Evolutionary conservation across 306 rosid species (phyloP).

Genomic region (Leucaena leucocephala): DNA sequence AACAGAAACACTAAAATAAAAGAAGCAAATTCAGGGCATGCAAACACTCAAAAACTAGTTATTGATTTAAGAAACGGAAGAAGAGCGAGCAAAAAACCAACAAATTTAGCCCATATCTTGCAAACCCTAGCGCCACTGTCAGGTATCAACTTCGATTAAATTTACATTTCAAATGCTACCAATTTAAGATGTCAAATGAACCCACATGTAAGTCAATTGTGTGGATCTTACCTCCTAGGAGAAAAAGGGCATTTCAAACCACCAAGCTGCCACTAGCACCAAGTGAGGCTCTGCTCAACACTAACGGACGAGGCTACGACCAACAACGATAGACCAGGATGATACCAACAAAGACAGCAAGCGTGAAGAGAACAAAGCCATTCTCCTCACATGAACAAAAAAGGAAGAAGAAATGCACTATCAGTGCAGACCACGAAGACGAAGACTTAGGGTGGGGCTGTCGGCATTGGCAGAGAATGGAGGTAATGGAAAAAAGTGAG

Average conservation of each 20-base stretch:
- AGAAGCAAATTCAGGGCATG: neutral
- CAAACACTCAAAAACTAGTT: neutral
- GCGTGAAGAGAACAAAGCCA: neutral
- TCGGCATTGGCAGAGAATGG: no score
- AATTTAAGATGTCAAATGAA: neutral
- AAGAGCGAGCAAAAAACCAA: neutral
- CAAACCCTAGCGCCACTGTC: neutral
- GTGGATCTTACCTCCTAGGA: neutral
- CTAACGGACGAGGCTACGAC: neutral
- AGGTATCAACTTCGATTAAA: neutral
- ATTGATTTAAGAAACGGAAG: neutral
- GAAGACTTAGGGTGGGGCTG: no score
- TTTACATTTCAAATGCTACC: neutral
- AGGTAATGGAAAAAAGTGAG: no score
- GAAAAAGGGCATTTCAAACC: neutral
- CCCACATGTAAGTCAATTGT: neutral
- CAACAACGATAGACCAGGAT: neutral
- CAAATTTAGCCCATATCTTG: neutral
- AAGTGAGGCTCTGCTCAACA: neutral
- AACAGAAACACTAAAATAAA: neutral
- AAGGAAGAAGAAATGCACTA: neutral
- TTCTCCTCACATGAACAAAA: neutral
- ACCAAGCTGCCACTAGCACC: neutral
- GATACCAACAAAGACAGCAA: neutral
- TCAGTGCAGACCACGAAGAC: neutral